Evolutionary conservation across 2,329 filamentous ascomycete genomes (phyloP).

Genomic region (Nothopassalora personata): DNA sequence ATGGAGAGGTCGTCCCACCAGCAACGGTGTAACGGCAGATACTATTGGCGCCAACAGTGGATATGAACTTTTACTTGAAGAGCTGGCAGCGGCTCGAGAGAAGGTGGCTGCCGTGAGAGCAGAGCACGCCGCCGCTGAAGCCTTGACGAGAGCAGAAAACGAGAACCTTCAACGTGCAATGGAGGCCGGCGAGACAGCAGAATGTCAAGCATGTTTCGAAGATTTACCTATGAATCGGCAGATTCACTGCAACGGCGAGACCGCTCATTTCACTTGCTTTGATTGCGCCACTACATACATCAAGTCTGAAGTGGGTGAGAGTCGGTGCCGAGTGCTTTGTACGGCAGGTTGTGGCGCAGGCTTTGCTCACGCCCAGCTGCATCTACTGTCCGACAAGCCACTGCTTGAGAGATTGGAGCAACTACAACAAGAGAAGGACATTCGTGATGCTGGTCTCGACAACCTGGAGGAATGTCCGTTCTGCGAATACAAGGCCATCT

Average conservation of each 20-base stretch:
- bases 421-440: constrained; percentile 64
- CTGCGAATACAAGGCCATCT: constrained; percentile 74
- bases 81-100: constrained; percentile 33
- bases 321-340: constrained; percentile 64
- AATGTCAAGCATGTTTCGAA: constrained; percentile 63
- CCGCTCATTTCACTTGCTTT: constrained; percentile 63
- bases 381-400: constrained; percentile 54
- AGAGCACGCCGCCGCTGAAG: constrained; percentile 17
- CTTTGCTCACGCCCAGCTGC: constrained; percentile 54
- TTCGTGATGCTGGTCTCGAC: constrained; percentile 66
- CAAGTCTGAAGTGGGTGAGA: constrained; percentile 62
- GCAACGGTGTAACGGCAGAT: constrained; percentile 17
- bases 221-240: constrained; percentile 63
- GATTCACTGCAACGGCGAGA: constrained; percentile 59
- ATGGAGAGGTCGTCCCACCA: constrained; percentile 17
- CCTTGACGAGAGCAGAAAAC: constrained; percentile 30
- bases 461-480: constrained; percentile 73
- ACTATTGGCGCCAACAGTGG: constrained; percentile 21
- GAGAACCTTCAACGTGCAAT: constrained; percentile 32
- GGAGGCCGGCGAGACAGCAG: constrained; percentile 49
- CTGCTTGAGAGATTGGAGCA: constrained; percentile 59
- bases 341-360: constrained; percentile 58
- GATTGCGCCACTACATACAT: constrained; percentile 61
- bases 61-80: constrained; percentile 23
- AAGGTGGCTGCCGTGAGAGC: constrained; percentile 18